Percentiles rank a stretch among this genome's conserved stretches.
phyloP scores from a whole-genome alignment of 306 rosid genomes.

The Mimosa bimucronata region DNA sequence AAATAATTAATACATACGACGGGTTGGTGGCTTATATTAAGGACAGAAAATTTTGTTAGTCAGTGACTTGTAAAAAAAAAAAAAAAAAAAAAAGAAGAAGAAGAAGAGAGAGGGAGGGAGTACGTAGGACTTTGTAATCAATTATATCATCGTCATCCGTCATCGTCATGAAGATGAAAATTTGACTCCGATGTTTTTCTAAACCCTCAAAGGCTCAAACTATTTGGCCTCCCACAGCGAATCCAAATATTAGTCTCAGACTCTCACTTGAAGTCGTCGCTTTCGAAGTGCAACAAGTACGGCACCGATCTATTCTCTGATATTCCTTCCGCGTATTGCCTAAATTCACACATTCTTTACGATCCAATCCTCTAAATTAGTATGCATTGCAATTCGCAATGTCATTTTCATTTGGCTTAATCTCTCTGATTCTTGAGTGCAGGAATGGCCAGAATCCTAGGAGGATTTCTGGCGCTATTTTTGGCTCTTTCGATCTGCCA shows the following conservation, averaged over 20 bases:
- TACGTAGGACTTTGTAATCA: no score
- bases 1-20: no score
- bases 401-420: conserved; percentile 27
- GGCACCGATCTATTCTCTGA: conserved; percentile 26
- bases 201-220: no score
- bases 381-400: conserved; percentile 4
- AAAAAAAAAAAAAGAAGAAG: no score
- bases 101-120: no score
- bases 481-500: conserved; percentile 54
- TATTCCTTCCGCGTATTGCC: neutral
- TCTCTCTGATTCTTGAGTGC: conserved; percentile 43
- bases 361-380: conserved; percentile 7
- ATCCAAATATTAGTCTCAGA: neutral
- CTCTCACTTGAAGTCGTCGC: conserved; percentile 55
- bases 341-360: conserved; percentile 14
- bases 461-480: conserved; percentile 55
- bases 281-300: conserved; percentile 35
- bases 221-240: neutral
- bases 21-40: no score
- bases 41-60: no score
- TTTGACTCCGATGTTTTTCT: no score
- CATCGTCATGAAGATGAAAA: no score
- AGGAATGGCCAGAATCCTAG: conserved; percentile 77
- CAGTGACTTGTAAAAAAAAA: no score
- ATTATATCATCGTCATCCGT: no score